Evolutionary conservation across 148 eudicot genomes (phyloP), one percentile per base, ranked within the genome.

Genomic region (Mesembryanthemum crystallinum): DNA sequence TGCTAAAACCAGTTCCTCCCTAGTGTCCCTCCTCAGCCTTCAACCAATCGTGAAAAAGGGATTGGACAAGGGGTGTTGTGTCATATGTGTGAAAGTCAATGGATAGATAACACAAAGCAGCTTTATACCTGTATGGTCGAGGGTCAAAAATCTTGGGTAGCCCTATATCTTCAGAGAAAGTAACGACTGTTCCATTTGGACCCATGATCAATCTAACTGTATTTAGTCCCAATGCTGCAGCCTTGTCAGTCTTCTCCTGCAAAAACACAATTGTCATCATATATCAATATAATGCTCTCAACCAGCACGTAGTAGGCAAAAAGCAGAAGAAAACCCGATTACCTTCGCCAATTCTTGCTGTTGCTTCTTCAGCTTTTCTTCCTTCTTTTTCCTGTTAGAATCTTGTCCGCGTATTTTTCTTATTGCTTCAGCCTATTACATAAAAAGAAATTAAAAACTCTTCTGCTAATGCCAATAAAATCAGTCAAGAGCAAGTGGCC

Each of bases 341-440:
- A 87, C 90, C 88, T 83, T 82, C 17, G 86, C 90, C 55, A 83
- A 35, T 66, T 81, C 85, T 67, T 85, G 85, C 59, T 85, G 88
- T 39, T 82, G 83, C 71, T 79, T 85, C 75, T 87, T 87, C 64
- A 78, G 67, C 73, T 85, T 87, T 23, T 83, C 90, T 73, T 85
- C 90, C 71, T 82, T 79, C 79, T 79, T 86, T 77, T 85, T 81
- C 78, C 90, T 79, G 75, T 54, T 79, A 21, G 90, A 85, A 55
- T 87, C 90, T 74, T 85, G 90, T 54, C 90, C 90, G 25, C 83
- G 83, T 71, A 87, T 87, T 77, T 75, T 87, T 67, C 88, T 83
- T 45, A 87, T 87, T 37, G 90, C 90, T 67, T 87, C 90, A 45
- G 86, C 88, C 90, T 87, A 66, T 20, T 47, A 73, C 71, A 69